Base-by-base conservation (phyloP, 495 filamentous ascomycete species). In the Clavariopsis aquatica region DNA sequence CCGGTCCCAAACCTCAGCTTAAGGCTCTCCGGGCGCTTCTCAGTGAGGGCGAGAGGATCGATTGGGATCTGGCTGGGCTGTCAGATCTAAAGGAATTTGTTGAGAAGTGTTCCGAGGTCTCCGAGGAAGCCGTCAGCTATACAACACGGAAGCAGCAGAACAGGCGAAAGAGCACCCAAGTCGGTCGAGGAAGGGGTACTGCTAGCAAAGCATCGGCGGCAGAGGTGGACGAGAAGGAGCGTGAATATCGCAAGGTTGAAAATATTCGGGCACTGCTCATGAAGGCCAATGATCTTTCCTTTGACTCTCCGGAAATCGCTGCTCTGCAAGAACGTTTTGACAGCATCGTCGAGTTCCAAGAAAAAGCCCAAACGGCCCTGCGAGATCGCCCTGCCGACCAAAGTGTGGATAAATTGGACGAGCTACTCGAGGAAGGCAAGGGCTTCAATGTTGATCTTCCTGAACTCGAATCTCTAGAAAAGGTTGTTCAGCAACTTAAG, bases 101-200 rank as follows among this genome's bases (percentile, higher is more conserved):
- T 75, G 91, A 95, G 69, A 87, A 89, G 69, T 96, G 93, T 79
- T 94, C 96, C 77, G 93, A 96, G 75, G 96, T 95, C 91, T 92
- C 97, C 66, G 94, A 99, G 66, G 93, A 97, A 78, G 94, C 94
- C 61, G 92, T 89, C 66, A 96, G 92, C 74, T 99, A 94, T 81
- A 96, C 93, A 68, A 92, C 93, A 64, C 89, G 94, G 52, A 99
- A 99, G 79, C 94, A 98, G 78, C 93, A 97, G 77, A 96, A 96
- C 75, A 89, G 94, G 69, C 91, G 94, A 63, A 99, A 99, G 78
- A 97, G 90, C 76, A 93, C 97, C 71, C 95, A 93, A 73, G 87
- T 84, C 31, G 96, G 91, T 90, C 90, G 90, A 67, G 87, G 83
- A 72, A 75, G 80, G 17, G 73, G 78, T 45, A 84, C 86, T 49